These are phyloP conservation scores for Seminavis robusta DNA, from an alignment of 108 stramenopile species.

Conservation along the genomic window DNA sequence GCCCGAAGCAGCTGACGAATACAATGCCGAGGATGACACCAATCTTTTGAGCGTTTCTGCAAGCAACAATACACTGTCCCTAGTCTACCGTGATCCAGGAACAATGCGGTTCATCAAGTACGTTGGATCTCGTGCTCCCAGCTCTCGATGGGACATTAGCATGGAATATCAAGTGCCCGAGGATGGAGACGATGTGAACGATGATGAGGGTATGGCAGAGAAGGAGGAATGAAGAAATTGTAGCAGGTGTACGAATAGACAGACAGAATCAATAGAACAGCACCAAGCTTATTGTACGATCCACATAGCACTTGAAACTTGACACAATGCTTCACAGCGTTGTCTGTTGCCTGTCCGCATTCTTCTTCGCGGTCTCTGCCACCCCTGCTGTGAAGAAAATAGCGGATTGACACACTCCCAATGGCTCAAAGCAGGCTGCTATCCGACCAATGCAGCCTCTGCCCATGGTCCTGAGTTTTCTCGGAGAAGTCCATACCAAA, in stretches of 20 bases:
- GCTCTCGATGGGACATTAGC: slow-evolving; percentile 88
- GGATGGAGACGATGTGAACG: slow-evolving; percentile 45
- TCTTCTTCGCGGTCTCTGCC: no score
- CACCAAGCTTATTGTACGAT: no score
- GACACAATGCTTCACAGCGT: no score
- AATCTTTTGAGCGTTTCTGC: slow-evolving; percentile 91
- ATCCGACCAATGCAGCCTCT: no score
- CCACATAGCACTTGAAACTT: no score
- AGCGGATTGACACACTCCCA: no score
- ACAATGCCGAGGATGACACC: slow-evolving; percentile 91
- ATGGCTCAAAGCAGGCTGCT: no score
- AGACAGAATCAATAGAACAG: not conserved
- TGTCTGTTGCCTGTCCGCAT: no score
- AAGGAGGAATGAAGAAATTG: slow-evolving; percentile 13
- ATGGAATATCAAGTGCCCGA: slow-evolving; percentile 80
- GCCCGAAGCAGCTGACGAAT: slow-evolving; percentile 81
- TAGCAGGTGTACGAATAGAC: not conserved
- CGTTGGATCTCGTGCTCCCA: slow-evolving; percentile 83
- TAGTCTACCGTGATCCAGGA: slow-evolving; percentile 91
- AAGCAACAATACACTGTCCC: slow-evolving; percentile 86
- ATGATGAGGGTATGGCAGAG: slow-evolving; percentile 19
- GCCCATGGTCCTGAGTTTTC: no score
- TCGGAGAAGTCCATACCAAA: no score
- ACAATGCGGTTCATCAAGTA: slow-evolving; percentile 97
- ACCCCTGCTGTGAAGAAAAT: no score